A percentile compares a stretch with the other conserved stretches of the same genome.
These are phyloP conservation scores for Talaromyces islandicus DNA, from an alignment of 2,329 filamentous ascomycete species.

Conservation along the genomic window DNA sequence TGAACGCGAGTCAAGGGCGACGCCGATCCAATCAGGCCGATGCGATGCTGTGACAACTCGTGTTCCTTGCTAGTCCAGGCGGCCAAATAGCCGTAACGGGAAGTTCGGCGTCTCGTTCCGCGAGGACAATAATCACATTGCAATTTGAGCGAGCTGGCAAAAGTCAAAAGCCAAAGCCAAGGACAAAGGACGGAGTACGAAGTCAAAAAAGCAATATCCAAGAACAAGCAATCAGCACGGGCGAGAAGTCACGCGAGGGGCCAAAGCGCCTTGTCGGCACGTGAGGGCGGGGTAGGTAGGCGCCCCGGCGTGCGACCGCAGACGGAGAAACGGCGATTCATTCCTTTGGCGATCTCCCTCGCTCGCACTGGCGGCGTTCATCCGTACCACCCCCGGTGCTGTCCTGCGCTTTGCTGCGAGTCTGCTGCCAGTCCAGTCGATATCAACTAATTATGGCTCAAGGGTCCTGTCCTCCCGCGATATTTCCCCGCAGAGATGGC, in stretches of 20 bases:
- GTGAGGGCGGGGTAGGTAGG: neutral
- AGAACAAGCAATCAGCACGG: neutral
- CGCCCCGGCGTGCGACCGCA: neutral
- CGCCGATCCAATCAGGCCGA: neutral
- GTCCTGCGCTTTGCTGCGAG: too few relatives aligned
- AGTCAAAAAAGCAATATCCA: neutral
- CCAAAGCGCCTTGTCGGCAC: neutral
- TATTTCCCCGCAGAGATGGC: neutral
- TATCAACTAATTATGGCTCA: neutral
- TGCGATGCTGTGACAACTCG: neutral
- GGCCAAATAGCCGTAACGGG: neutral
- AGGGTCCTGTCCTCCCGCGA: neutral
- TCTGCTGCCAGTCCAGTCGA: too few relatives aligned
- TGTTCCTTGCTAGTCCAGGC: neutral
- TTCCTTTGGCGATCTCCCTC: neutral
- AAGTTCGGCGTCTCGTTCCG: neutral
- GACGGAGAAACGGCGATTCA: neutral
- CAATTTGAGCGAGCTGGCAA: neutral
- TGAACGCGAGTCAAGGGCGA: neutral
- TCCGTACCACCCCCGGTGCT: neutral
- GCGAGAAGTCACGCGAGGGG: neutral
- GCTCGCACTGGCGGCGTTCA: neutral
- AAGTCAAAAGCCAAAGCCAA: neutral
- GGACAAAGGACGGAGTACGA: neutral
- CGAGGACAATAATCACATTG: too few relatives aligned